Evolutionary conservation across 148 eudicot genomes (phyloP).

Genomic region (Gaultheria prostrata): DNA sequence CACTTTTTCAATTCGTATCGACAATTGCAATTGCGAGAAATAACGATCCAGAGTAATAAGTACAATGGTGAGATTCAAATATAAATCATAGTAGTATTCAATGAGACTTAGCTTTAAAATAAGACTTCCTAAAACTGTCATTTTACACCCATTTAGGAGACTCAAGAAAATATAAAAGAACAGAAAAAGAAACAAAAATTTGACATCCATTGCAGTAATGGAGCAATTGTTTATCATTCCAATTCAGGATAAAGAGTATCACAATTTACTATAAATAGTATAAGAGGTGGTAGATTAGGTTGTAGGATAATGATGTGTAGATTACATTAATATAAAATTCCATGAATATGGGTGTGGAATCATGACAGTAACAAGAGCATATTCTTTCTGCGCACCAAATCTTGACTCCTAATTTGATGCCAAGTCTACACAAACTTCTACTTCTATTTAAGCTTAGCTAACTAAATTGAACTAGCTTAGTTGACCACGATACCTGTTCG

Average conservation of each 20-base stretch:
- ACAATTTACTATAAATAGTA: neutral
- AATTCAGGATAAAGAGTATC: neutral
- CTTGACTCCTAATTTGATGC: neutral
- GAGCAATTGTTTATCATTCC: constrained; percentile 7
- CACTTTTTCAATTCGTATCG: neutral
- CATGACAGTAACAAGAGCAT: neutral
- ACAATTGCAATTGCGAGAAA: neutral
- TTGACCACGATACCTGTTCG: neutral
- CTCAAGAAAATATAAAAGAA: neutral
- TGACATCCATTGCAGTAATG: neutral
- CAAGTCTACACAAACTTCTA: neutral
- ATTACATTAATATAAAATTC: neutral
- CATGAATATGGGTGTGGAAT: neutral
- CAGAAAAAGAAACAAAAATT: neutral
- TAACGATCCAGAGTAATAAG: neutral
- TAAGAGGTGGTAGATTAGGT: constrained; percentile 5
- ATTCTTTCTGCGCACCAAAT: neutral
- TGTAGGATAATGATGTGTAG: neutral
- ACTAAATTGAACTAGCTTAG: neutral
- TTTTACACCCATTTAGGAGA: neutral
- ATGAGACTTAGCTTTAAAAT: neutral
- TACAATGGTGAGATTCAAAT: neutral
- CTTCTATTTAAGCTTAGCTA: neutral
- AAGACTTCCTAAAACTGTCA: neutral
- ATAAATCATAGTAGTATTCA: neutral